phyloP scores from a whole-genome alignment of 345 rosid species.

The Combretum micranthum region DNA sequence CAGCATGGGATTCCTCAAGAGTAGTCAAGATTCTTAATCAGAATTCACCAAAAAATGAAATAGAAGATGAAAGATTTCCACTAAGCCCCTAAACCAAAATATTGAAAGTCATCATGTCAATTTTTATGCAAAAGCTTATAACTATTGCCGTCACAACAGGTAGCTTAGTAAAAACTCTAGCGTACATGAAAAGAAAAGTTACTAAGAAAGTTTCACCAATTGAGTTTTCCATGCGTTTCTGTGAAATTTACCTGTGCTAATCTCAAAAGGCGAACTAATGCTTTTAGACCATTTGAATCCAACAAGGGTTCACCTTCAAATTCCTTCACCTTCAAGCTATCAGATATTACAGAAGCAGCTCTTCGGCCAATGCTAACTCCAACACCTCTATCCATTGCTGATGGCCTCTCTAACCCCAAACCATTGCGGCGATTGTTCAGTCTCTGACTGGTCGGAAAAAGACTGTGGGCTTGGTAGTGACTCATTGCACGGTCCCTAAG shows the following conservation, averaged over 20 bases:
- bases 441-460: constrained; percentile 78
- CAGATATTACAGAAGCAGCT: constrained; percentile 48
- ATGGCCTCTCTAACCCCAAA: constrained; percentile 80
- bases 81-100: no score
- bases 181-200: constrained; percentile 6
- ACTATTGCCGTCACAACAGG: no score
- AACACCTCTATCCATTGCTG: constrained; percentile 91
- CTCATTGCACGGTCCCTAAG: constrained; percentile 95
- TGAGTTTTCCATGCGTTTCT: constrained; percentile 9
- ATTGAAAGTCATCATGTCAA: no score
- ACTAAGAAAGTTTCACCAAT: constrained; percentile 12
- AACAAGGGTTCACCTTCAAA: constrained; percentile 83
- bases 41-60: no score
- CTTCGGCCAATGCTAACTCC: constrained; percentile 81
- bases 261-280: constrained; percentile 70
- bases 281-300: constrained; percentile 65
- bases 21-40: no score
- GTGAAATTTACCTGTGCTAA: constrained; percentile 64
- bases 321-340: constrained; percentile 67
- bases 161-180: no score
- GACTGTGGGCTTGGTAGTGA: constrained; percentile 91
- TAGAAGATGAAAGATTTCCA: no score
- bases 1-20: no score
- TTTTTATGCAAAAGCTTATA: no score
- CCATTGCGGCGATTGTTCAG: constrained; percentile 72